Evolutionary conservation across 208 protist species (phyloP), one percentile per base, ranked within the genome.

Genomic region (Herpetomonas samuelpessoai): DNA sequence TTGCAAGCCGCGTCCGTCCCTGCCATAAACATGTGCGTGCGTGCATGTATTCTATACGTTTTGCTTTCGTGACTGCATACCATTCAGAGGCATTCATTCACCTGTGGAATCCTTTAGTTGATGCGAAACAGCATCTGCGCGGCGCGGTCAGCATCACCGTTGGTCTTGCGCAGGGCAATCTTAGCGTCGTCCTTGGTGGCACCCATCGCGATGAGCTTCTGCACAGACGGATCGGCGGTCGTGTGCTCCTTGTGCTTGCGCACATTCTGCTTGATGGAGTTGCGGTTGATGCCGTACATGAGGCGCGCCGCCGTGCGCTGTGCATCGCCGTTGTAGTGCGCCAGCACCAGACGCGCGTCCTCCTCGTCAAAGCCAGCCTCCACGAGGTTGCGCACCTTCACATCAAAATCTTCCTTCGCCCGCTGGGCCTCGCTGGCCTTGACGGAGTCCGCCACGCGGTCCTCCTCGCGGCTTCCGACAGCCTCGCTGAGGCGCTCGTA

Each of bases 291-390:
- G 41, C 79, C 81, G 51, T 74, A 77, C 41, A 95, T 57, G 6
- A 92, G 74, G 14, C 81, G 81, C 0, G 73, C 75, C 3, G 76
- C 79, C 0, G 81, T 70, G 65, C 80, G 83, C 58, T 94, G 60
- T 48, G 91, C 77, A 38, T 91, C 76, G 51, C 81, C 83, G 73
- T 89, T 88, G 71, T 91, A 92, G 63, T 91, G 88, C 12, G 84
- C 86, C 21, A 92, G 67, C 2, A 79, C 68, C 0, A 86, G 61
- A 25, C 77, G 75, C 25, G 65, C 63, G 46, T 80, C 65, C 3
- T 49, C 46, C 57, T 62, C 76, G 6, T 68, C 65, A 49, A 87
- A 93, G 27, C 87, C 83, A 78, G 89, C 79, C n/a, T 51, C 65
- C 16, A 57, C 27, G 10, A 91, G 72, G 21, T 48, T 44, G 14